Evolutionary conservation across 495 filamentous ascomycete species (phyloP), one percentile per base, ranked within the genome.

Genomic region (Letharia columbiana): DNA sequence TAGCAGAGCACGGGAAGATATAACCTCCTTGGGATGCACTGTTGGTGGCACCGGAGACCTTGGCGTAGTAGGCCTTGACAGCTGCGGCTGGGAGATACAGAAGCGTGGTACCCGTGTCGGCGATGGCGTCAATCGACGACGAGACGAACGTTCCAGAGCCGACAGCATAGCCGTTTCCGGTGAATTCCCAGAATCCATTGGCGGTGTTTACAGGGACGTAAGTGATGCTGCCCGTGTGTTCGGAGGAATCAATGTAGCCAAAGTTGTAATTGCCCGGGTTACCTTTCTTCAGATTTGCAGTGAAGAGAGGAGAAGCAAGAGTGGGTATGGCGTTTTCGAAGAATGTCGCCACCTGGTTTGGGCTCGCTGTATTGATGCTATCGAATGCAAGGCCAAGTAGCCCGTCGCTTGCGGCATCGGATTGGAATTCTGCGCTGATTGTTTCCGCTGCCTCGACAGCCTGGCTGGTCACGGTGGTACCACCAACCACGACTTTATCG

Each of bases 71-170:
- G 68, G 76, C 81, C 10, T 70, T 69, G 69, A 88, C 86, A 70
- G 90, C 74, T 37, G 66, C 64, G 62, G 74, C 69, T 66, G 83
- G 81, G 62, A 92, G 78, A 67, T 88, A 81, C 45, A 90, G 71
- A 58, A 94, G 85, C 49, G 88, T 87, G 60, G 89, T 91, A 65
- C 90, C 90, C 37, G 90, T 89, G 72, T 88, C 85, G 61, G 82
- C 80, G 72, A 88, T 86, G 66, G 80, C 79, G 63, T 76, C 73
- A 60, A 84, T 76, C 47, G 72, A 70, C 52, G 71, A 70, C 49
- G 68, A 70, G 49, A 68, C 72, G 67, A 77, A 75, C 2, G 65
- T 66, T n/a, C 73, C 74, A 63, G 65, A 70, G 60, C 88, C 88
- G 67, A 91, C 72, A 37, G 77, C 72, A 75, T 89, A 91, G 59